Evolutionary conservation across 176 grass and related monocot species (phyloP).

Genomic region (Poa pratensis): DNA sequence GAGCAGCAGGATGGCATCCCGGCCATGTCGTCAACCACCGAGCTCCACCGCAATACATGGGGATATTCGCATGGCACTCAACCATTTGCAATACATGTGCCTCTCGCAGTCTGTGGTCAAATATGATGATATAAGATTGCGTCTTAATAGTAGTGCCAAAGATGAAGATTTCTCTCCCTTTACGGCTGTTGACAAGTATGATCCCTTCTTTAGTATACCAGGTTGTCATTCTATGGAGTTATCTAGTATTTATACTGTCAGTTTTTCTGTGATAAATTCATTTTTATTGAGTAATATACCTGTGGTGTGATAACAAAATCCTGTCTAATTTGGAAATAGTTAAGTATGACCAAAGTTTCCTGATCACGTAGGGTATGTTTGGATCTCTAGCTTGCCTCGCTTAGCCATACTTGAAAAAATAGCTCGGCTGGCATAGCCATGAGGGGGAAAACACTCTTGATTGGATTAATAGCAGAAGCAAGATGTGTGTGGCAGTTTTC

Average conservation of each 20-base stretch:
- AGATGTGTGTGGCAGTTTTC: background rate
- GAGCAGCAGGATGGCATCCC: too few relatives aligned
- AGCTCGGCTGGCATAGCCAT: background rate
- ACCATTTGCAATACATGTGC: constrained; percentile 99
- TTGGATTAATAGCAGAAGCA: background rate
- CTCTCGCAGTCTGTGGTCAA: constrained; percentile 88
- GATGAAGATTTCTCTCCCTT: constrained; percentile 99
- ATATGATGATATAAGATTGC: constrained; percentile 93
- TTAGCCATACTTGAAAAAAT: background rate
- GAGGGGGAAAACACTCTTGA: background rate
- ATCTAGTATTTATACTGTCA: constrained; percentile 15
- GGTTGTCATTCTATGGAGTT: background rate
- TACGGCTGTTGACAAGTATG: constrained; percentile 96
- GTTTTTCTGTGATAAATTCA: background rate
- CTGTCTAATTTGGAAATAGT: background rate
- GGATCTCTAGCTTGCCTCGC: background rate
- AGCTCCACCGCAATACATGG: too few relatives aligned
- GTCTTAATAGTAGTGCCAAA: constrained; percentile 89
- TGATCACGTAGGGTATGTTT: background rate
- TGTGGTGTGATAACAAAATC: background rate
- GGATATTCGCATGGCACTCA: constrained; percentile 98
- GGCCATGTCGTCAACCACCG: too few relatives aligned
- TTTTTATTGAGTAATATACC: constrained; percentile 11
- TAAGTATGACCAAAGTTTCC: constrained; percentile 10
- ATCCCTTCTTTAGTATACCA: constrained; percentile 33